These are phyloP conservation scores for Tremella yokohamensis DNA, from an alignment of 768 basidiomycete genomes.

Conservation along the genomic window DNA sequence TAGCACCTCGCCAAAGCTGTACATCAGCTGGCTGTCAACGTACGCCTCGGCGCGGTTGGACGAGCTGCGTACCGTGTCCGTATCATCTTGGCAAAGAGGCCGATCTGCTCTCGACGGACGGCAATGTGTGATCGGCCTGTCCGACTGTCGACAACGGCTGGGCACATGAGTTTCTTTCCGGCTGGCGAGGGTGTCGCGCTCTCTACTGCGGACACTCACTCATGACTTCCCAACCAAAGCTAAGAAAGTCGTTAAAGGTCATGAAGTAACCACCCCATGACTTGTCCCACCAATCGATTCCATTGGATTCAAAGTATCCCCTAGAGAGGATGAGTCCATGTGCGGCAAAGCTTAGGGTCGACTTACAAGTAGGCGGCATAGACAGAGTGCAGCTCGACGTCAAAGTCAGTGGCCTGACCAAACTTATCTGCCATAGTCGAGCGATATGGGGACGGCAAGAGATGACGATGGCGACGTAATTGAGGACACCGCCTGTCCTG, in stretches of 20 bases:
- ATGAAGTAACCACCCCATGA: conserved; percentile 48
- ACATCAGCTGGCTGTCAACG: not conserved
- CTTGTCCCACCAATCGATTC: conserved; percentile 46
- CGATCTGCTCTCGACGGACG: conserved; percentile 43
- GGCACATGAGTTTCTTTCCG: not conserved
- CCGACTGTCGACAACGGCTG: conserved; percentile 39
- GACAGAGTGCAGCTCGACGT: conserved; percentile 48
- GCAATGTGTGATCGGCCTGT: conserved; percentile 42
- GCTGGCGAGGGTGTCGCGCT: not conserved
- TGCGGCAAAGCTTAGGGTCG: not conserved
- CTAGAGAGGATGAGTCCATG: conserved; percentile 5
- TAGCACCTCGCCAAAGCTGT: conserved; percentile 37
- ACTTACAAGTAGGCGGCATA: conserved; percentile 49
- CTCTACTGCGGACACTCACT: conserved; percentile 20
- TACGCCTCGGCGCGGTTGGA: not conserved
- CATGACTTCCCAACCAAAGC: conserved; percentile 50
- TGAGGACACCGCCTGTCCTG: no score
- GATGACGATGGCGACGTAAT: not conserved
- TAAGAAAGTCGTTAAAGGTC: conserved; percentile 48
- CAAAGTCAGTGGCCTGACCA: conserved; percentile 43
- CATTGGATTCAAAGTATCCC: conserved; percentile 26
- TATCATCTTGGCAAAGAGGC: conserved; percentile 49
- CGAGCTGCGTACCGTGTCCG: conserved; percentile 32
- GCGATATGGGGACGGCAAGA: not conserved
- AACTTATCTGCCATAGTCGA: conserved; percentile 20